These are phyloP conservation scores for Boletus speciosus DNA, from an alignment of 768 basidiomycete genomes.

Conservation along the genomic window DNA sequence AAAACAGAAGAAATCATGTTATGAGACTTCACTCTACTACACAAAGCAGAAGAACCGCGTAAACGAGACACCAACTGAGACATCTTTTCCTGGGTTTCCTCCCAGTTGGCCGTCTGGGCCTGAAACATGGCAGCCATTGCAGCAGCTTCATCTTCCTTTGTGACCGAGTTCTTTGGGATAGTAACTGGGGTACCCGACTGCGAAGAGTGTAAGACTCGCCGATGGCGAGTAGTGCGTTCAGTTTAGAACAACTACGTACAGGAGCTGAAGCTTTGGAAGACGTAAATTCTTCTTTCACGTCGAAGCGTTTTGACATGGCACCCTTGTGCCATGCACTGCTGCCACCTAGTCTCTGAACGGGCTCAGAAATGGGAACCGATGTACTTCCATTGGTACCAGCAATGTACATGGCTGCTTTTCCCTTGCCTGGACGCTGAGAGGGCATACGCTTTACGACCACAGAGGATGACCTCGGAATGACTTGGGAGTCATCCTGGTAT, in stretches of 20 bases:
- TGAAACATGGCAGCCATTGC: constrained; percentile 98
- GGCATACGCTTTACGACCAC: constrained; percentile 91
- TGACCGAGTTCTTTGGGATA: constrained; percentile 41
- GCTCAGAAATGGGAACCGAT: constrained; percentile 47
- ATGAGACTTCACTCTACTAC: constrained; percentile 76
- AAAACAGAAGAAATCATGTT: constrained; percentile 47
- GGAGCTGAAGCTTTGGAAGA: constrained; percentile 23
- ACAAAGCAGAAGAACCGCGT: constrained; percentile 49
- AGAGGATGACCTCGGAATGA: constrained; percentile 93
- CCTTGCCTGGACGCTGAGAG: constrained; percentile 74
- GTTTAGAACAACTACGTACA: constrained; percentile 34
- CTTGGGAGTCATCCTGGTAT: constrained; percentile 84
- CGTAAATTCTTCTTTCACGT: constrained; percentile 66
- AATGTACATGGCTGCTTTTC: constrained; percentile 76
- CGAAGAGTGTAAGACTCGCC: constrained; percentile 27
- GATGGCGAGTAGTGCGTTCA: constrained; percentile 17
- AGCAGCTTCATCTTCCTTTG: constrained; percentile 82
- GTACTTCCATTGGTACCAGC: constrained; percentile 42
- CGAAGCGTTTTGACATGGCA: constrained; percentile 87
- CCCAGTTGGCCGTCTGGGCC: constrained; percentile 92
- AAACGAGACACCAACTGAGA: constrained; percentile 86
- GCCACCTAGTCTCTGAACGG: constrained; percentile 39
- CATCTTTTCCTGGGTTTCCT: constrained; percentile 99
- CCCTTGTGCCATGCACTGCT: constrained; percentile 60
- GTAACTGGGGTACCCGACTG: constrained; percentile 35